Conservation (phyloP, 139 green algal genomes). For the Bryopsis sp. region DNA sequence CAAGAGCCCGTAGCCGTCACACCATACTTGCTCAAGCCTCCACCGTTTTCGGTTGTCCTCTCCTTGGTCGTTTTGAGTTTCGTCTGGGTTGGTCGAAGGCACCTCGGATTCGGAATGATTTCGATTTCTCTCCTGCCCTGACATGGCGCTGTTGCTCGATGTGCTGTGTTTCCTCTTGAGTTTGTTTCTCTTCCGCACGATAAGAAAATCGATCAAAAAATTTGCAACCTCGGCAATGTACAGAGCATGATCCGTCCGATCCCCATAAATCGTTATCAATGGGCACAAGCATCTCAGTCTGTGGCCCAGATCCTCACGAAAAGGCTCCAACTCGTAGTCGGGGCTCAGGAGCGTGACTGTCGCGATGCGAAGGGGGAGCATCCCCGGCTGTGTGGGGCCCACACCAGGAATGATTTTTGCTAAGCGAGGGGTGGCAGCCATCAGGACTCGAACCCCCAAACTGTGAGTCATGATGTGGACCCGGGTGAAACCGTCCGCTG, state of each 20-base stretch:
- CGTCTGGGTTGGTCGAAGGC: too few relatives aligned
- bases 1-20: too few relatives aligned
- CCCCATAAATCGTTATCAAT: conserved; percentile 30
- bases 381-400: neutral
- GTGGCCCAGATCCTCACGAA: conserved; percentile 18
- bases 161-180: too few relatives aligned
- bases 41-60: too few relatives aligned
- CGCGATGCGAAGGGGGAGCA: neutral
- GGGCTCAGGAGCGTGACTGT: conserved; percentile 22
- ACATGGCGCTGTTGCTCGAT: too few relatives aligned
- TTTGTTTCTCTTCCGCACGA: neutral
- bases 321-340: conserved; percentile 20
- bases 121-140: neutral
- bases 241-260: conserved; percentile 21
- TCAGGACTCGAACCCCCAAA: conserved; percentile 27
- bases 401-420: conserved; percentile 19
- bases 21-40: too few relatives aligned
- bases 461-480: conserved; percentile 31
- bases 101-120: neutral
- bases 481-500: conserved; percentile 18
- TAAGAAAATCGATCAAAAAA: neutral
- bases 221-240: neutral
- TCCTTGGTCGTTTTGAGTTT: too few relatives aligned
- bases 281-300: conserved; percentile 29
- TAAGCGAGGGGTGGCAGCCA: conserved; percentile 19